Evolutionary conservation across 176 grass and related monocot genomes (phyloP).

Genomic region (Ensete ventricosum): DNA sequence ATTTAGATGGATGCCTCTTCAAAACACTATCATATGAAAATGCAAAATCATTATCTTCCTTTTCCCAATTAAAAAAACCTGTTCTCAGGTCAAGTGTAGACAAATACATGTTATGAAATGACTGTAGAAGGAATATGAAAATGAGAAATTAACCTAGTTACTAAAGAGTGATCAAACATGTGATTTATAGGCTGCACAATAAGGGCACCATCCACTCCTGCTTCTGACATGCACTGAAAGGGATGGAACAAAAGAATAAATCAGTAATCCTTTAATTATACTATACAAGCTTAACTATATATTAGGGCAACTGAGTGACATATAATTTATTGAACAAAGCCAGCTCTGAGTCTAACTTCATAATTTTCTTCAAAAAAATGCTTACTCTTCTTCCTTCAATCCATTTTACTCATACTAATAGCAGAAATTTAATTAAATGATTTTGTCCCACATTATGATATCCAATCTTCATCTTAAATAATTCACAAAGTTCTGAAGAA

Average conservation of each 20-base stretch:
- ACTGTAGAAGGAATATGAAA: background rate
- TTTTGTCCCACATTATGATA: background rate
- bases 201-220: constrained; percentile 70
- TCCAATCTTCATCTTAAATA: background rate
- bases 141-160: constrained; percentile 47
- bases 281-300: background rate
- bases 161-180: constrained; percentile 81
- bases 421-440: background rate
- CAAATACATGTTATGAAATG: background rate
- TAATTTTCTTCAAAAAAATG: background rate
- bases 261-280: background rate
- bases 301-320: too few species aligned
- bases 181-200: constrained; percentile 89
- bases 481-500: background rate
- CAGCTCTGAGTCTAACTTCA: too few species aligned
- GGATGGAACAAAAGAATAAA: background rate
- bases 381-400: background rate
- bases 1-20: constrained; percentile 81
- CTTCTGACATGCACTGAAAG: constrained; percentile 63
- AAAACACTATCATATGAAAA: constrained; percentile 40
- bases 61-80: background rate
- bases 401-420: background rate
- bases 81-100: background rate
- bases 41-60: background rate
- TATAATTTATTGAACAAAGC: background rate